Base-by-base conservation (phyloP, 768 basidiomycete genomes). In the Rhodotorula sphaerocarpa region DNA sequence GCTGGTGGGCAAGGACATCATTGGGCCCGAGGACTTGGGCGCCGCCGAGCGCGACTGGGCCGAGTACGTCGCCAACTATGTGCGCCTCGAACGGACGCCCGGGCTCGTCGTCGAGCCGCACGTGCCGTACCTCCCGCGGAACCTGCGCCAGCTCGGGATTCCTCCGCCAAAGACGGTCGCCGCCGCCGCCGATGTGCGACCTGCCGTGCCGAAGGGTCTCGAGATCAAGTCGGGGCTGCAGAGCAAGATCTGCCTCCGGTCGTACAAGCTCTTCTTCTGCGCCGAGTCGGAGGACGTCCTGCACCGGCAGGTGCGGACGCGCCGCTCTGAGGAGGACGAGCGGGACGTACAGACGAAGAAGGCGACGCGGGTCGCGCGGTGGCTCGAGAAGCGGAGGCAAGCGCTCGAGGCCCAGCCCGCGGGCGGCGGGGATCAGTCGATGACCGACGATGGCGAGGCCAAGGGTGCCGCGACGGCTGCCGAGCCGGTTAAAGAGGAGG, bases 221-320 rank as follows among this genome's bases (percentile, higher is more conserved):
- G 76, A 56, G 34, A 70, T 61, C 33, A 27, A 33, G 25, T 70
- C 85, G 36, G 80, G 80, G 5, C 79, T 92, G 23, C 87, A 89
- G 74, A 87, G 88, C 73, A 86, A 86, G 65, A 82, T 95, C 59
- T 93, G 91, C 75, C 80, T 89, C 41, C 72, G 75, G 5, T 74
- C 74, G 14, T 90, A 90, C 74, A 80, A 85, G 39, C 75, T 90
- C 20, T 90, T 91, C 78, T 90, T 83, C 73, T 86, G 86, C 10
- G 78, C 86, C 4, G 72, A 78, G 30, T 84, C 73, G 6, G 76
- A 75, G 55, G 76, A 77, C 66, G 61, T 67, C 56, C 66, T 70
- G 56, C 55, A 62, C 42, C 62, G 66, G 11, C 18, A 30, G 2
- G 27, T 28, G 39, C 25, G 30, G 16, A 2, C 41, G 30, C 31